Conservation (phyloP, 1,284 basidiomycete genomes). For the Xerocomus nothofagi region DNA sequence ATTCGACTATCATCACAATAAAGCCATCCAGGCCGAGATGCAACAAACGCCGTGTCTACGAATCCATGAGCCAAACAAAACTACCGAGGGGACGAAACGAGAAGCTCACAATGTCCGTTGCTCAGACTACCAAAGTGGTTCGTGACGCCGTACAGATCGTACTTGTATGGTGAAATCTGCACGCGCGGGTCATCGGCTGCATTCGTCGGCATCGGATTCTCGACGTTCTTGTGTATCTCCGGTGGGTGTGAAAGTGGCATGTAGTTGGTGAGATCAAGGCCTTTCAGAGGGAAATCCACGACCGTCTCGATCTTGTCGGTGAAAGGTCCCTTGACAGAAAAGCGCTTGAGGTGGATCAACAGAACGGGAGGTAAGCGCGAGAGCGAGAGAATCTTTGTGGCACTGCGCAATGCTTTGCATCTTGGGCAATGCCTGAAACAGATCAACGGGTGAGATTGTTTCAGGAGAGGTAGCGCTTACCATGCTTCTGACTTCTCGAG, state of each 20-base stretch:
- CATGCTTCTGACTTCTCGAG: constrained; percentile 95
- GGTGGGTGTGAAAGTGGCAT: constrained; percentile 82
- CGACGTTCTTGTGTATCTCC: constrained; percentile 46
- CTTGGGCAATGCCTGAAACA: constrained; percentile 81
- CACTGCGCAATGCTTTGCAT: constrained; percentile 75
- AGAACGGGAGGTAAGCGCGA: constrained; percentile 92
- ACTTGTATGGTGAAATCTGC: constrained; percentile 82
- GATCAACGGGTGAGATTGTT: not conserved
- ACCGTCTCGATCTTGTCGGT: constrained; percentile 94
- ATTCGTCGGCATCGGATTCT: constrained; percentile 32
- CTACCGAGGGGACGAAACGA: not conserved
- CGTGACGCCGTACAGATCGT: constrained; percentile 87
- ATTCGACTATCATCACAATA: constrained; percentile 88
- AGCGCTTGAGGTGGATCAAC: constrained; percentile 95
- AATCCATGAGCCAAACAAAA: not conserved
- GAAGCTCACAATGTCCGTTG: constrained; percentile 85
- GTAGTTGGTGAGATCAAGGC: constrained; percentile 87
- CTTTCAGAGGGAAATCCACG: constrained; percentile 84
- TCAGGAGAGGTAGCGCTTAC: constrained; percentile 45
- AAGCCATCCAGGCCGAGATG: constrained; percentile 78
- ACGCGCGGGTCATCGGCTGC: constrained; percentile 67
- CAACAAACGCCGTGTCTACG: constrained; percentile 83
- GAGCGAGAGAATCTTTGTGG: constrained; percentile 79
- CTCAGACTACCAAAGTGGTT: constrained; percentile 92
- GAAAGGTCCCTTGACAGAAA: constrained; percentile 89